Evolutionary conservation across 768 basidiomycete genomes (phyloP), one percentile per base, ranked within the genome.

Genomic region (Termitomyces sp.): DNA sequence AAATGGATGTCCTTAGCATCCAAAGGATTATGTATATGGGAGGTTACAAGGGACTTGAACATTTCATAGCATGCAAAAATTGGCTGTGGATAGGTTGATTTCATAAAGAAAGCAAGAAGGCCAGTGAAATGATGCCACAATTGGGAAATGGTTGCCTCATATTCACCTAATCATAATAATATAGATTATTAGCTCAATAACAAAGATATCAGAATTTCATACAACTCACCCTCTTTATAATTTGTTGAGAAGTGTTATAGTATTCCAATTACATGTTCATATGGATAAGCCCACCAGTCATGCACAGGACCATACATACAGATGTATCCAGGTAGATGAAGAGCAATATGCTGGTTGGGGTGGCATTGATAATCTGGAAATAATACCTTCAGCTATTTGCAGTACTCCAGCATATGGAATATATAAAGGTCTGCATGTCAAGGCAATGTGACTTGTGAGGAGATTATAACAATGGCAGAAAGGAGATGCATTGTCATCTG

Each of bases 341-440:
- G 61, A 0, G 76, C 60, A 2, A 77, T 59, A 60, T 81, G 81
- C 8, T 81, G 77, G 52, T 77, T 77, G 0, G 75, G 72, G 0
- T 60, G 61, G n/a, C 79, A 55, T 1, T 55, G 38, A 8, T 63
- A 60, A 15, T 66, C 63, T 0, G 68, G 71, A 59, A 71, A 81
- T 0, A 59, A 25, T 1, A 5, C 9, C 32, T 38, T 36, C 29
- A 59, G 15, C 50, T 51, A 32, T 20, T 59, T 50, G 2, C 40
- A 17, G 17, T 59, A 59, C 12, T 59, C 40, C 12, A 29, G 25
- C 38, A 59, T 50, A 10, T 48, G 29, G 14, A n/a, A 29, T 14
- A 25, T 12, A 9, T 59, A 59, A 10, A 0, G n/a, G n/a, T 15
- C 12, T 15, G 45, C 29, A 43, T 59, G 49, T 10, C 34, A 1